These are phyloP conservation scores for Candida khao-thaluensis DNA, from an alignment of 805 yeast genomes.

Conservation along the genomic window DNA sequence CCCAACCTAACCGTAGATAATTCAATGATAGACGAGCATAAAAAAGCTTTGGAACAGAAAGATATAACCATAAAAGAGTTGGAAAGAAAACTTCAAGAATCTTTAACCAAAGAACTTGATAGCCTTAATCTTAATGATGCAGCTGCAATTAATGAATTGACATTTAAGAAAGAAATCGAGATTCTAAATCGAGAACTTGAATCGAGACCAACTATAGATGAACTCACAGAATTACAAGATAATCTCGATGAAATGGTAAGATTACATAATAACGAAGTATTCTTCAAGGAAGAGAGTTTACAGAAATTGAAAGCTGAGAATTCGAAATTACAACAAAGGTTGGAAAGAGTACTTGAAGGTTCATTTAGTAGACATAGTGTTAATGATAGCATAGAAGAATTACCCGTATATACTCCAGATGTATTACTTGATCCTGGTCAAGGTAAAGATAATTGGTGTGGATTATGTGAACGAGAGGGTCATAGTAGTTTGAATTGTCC, in stretches of 20 bases:
- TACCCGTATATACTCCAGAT: conserved; percentile 53
- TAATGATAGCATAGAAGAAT: conserved; percentile 17
- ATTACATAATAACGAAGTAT: conserved; percentile 35
- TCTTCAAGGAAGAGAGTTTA: conserved; percentile 25
- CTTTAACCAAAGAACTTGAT: conserved; percentile 13
- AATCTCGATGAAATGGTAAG: conserved; percentile 42
- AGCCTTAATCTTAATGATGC: conserved; percentile 15
- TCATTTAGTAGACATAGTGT: conserved; percentile 8
- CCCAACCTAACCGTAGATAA: not conserved
- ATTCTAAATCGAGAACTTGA: conserved; percentile 32
- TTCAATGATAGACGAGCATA: not conserved
- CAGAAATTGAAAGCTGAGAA: conserved; percentile 22
- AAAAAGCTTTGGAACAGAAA: conserved; percentile 5
- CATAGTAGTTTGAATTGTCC: conserved; percentile 90
- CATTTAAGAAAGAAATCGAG: conserved; percentile 21
- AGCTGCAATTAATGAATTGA: conserved; percentile 13
- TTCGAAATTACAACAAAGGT: conserved; percentile 21
- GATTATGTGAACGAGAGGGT: conserved; percentile 86
- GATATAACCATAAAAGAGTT: conserved; percentile 12
- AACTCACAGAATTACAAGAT: conserved; percentile 43
- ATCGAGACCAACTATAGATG: conserved; percentile 41
- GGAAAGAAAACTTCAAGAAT: conserved; percentile 14
- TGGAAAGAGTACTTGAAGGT: conserved; percentile 20
- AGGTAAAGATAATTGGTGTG: conserved; percentile 86
- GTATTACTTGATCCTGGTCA: conserved; percentile 59